A percentile compares a stretch with the other conserved stretches of the same genome.
Evolutionary conservation across 345 rosid genomes (phyloP).

Genomic region (Linum lewisii): DNA sequence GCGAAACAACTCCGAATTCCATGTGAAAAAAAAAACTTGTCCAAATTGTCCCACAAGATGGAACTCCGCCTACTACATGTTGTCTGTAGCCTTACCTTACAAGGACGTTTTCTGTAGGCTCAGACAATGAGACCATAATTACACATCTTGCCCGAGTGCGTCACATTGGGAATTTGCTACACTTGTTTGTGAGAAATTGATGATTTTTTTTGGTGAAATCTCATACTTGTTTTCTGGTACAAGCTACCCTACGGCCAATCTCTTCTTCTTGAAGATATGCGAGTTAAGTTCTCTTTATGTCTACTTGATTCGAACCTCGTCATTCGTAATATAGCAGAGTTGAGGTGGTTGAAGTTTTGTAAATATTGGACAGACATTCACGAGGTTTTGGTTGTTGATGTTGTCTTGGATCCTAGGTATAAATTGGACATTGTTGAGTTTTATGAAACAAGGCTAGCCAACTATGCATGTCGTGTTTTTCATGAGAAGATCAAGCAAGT

Average conservation of each 20-base stretch:
- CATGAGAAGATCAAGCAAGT: too few relatives aligned
- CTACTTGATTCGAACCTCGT: neutral
- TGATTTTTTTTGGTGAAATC: neutral
- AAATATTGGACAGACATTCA: too few relatives aligned
- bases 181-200: neutral
- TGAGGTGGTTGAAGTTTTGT: neutral
- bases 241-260: neutral
- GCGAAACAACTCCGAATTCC: neutral
- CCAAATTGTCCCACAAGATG: neutral
- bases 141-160: neutral
- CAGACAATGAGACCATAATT: neutral
- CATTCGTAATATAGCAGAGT: neutral
- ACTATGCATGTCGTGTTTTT: too few relatives aligned
- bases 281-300: neutral
- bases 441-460: too few relatives aligned
- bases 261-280: neutral
- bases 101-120: neutral
- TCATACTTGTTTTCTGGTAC: neutral
- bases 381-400: too few relatives aligned
- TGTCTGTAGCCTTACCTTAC: neutral
- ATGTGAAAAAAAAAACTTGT: neutral
- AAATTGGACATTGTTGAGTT: too few relatives aligned
- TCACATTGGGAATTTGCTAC: neutral
- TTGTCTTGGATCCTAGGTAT: too few relatives aligned
- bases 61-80: neutral